Base-by-base conservation (phyloP, 495 filamentous ascomycete species). In the Tuber brumale region DNA sequence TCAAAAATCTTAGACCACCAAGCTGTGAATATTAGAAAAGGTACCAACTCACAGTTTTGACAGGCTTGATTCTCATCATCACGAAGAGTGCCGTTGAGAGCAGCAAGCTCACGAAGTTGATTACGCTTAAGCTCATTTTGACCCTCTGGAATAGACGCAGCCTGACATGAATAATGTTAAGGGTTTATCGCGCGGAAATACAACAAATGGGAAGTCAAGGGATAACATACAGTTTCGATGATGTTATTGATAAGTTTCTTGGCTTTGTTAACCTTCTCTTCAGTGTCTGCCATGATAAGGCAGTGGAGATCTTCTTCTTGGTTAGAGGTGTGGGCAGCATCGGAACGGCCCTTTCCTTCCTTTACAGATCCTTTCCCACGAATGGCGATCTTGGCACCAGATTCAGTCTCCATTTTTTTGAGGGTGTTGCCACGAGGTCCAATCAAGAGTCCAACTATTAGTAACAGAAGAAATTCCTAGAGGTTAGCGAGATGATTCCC, bases 301-400 rank as follows among this genome's bases (percentile, higher is more conserved):
- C 95, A 99, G 85, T 99, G 95, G 66, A 99, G 88, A 86, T 99
- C 95, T 86, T 99, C 95, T 87, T 99, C 95, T 89, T 97, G 95
- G 88, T 99, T 98, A 88, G 94, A 97, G 86, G 94, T 93, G 87
- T 97, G 94, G 86, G 95, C 95, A 77, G 95, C 94, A 83, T 99
- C 95, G 87, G 95, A 97, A 82, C 94, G 94, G 82, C 95, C 95
- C 83, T 99, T 99, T 87, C 95, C 95, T 88, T 99, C 95, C 87
- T 99, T 99, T 83, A 99, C 95, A 82, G 95, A 99, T 83, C 95
- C 95, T 87, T 98, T 99, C 87, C 95, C 95, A 83, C 95, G 94
- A 80, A 99, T 99, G 78, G 95, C 95, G 87, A 99, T 99, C 84
- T 99, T 99, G 84, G 95, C 95, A 70, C 91, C 90, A 69, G 95